These are phyloP conservation scores for Effrenium voratum DNA, from an alignment of 73 alveolate species.

Conservation along the genomic window DNA sequence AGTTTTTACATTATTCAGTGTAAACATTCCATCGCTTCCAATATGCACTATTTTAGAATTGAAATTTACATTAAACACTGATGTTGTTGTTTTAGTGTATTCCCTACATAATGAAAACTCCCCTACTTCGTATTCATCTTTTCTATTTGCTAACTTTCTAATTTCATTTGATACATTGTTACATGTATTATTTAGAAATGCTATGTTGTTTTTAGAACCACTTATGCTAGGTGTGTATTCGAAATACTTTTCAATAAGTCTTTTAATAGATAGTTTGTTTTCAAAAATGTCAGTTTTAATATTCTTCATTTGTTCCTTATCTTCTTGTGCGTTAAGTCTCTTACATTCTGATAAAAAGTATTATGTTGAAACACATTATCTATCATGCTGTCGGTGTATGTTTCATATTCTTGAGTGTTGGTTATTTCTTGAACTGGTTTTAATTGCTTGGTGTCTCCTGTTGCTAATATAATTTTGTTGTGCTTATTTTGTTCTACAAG, in stretches of 20 bases:
- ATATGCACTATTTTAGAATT: background rate
- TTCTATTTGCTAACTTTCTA: background rate
- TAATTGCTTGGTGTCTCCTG: background rate
- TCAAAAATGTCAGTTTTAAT: background rate
- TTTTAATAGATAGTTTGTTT: background rate
- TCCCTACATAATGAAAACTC: background rate
- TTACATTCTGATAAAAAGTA: background rate
- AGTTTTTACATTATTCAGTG: background rate
- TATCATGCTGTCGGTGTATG: background rate
- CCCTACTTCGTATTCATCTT: background rate
- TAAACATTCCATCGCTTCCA: background rate
- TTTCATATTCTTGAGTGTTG: background rate
- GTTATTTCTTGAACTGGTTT: background rate
- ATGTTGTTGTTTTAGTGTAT: background rate
- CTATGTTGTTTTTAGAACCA: background rate
- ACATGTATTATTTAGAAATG: background rate
- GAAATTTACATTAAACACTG: background rate
- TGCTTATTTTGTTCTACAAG: background rate
- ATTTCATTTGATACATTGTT: background rate
- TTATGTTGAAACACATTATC: background rate
- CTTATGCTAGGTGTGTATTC: background rate
- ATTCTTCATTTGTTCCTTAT: slow-evolving; percentile 1
- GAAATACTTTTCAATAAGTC: background rate
- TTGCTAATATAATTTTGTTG: background rate
- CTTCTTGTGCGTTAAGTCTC: background rate